Evolutionary conservation across 129 eudicot species (phyloP).

Genomic region (Tagetes erecta): DNA sequence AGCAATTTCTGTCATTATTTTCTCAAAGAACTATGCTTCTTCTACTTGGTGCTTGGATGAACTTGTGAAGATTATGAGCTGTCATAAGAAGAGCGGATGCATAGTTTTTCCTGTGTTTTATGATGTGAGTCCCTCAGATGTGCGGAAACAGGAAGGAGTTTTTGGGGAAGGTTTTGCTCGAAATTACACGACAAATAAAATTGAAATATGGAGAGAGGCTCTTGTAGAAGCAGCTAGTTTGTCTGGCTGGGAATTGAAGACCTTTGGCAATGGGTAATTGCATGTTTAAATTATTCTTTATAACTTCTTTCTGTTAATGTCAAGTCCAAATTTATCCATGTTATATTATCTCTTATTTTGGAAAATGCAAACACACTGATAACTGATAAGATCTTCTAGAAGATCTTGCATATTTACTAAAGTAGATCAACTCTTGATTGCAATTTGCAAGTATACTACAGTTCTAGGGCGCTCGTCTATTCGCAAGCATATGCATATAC

Average conservation of each 20-base stretch:
- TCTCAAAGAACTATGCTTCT: neutral
- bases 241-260: slow-evolving; percentile 21
- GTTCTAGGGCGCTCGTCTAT: neutral
- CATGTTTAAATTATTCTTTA: neutral
- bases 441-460: neutral
- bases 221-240: slow-evolving; percentile 16
- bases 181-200: neutral
- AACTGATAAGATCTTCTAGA: neutral
- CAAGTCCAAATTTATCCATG: neutral
- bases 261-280: slow-evolving; percentile 20
- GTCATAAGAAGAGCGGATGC: neutral
- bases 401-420: neutral
- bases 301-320: neutral
- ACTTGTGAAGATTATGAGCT: neutral
- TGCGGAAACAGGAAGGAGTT: slow-evolving; percentile 19
- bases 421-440: neutral
- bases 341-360: neutral
- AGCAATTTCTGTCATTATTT: neutral
- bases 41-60: too few species aligned
- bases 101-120: slow-evolving; percentile 16
- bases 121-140: neutral
- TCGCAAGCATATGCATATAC: neutral
- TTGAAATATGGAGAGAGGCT: slow-evolving; percentile 17
- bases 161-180: slow-evolving; percentile 13
- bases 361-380: neutral